A percentile compares a stretch with the other conserved stretches of the same genome.
phyloP scores from a whole-genome alignment of 2,329 filamentous ascomycete genomes.

The Xylariaceae sp. region DNA sequence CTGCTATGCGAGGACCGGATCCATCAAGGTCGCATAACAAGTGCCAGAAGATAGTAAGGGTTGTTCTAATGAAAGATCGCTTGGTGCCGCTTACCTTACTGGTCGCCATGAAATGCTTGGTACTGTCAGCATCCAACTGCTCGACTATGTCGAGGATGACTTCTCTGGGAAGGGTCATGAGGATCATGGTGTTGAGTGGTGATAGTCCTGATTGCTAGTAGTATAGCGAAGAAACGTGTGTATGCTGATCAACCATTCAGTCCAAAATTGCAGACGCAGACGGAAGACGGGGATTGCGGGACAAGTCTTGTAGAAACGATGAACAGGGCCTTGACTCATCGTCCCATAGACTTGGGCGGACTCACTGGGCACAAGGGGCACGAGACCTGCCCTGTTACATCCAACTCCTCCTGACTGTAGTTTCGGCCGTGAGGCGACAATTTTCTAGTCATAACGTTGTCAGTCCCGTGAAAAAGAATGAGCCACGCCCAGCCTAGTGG shows the following conservation, averaged over 20 bases:
- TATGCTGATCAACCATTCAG: no score
- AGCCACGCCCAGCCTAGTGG: no score
- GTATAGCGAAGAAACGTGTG: constrained; percentile 1
- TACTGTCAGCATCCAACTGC: constrained; percentile 15
- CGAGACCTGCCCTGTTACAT: no score
- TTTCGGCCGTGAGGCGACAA: no score
- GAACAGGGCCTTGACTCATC: neutral
- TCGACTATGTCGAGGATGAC: constrained; percentile 18
- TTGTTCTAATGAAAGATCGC: no score
- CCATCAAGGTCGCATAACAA: no score
- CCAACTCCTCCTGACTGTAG: no score
- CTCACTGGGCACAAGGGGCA: neutral
- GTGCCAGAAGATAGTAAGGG: neutral
- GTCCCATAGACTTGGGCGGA: neutral
- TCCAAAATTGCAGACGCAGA: no score
- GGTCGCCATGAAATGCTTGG: constrained; percentile 12
- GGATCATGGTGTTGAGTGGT: neutral
- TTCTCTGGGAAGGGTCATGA: constrained; percentile 11
- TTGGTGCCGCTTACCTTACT: constrained; percentile 16
- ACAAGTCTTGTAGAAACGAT: neutral
- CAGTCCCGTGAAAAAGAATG: no score
- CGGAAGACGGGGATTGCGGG: neutral
- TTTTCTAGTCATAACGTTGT: no score
- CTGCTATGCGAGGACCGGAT: no score
- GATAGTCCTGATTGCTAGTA: neutral